Percentiles rank a stretch among this genome's conserved stretches.
Evolutionary conservation across 2,329 filamentous ascomycete species (phyloP).

Genomic region (Penicillium italicum): DNA sequence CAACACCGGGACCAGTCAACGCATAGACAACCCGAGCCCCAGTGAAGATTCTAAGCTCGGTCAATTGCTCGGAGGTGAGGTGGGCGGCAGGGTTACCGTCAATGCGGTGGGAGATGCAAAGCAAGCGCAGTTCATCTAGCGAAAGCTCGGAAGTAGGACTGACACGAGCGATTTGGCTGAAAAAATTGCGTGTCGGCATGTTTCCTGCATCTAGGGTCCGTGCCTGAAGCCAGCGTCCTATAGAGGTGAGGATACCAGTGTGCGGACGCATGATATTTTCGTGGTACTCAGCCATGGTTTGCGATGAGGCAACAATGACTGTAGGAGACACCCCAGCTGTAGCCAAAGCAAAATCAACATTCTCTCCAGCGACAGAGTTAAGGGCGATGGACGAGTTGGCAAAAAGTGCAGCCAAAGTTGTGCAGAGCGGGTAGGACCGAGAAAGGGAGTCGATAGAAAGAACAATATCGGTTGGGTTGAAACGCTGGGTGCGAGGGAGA

Average conservation of each 20-base stretch:
- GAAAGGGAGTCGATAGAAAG: slow-evolving; percentile 79
- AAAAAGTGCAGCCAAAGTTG: slow-evolving; percentile 79
- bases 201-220: slow-evolving; percentile 68
- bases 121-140: slow-evolving; percentile 69
- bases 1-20: slow-evolving; percentile 75
- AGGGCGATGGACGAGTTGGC: slow-evolving; percentile 81
- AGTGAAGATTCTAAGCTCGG: slow-evolving; percentile 77
- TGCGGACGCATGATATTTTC: slow-evolving; percentile 57
- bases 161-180: slow-evolving; percentile 47
- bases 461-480: slow-evolving; percentile 73
- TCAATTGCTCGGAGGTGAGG: slow-evolving; percentile 66
- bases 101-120: slow-evolving; percentile 73
- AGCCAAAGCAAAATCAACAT: slow-evolving; percentile 68
- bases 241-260: slow-evolving; percentile 60
- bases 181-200: slow-evolving; percentile 64
- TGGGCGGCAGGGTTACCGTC: slow-evolving; percentile 58
- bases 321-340: slow-evolving; percentile 75
- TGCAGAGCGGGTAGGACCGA: slow-evolving; percentile 71
- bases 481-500: slow-evolving; percentile 69
- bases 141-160: slow-evolving; percentile 41
- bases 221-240: slow-evolving; percentile 69
- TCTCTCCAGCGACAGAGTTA: slow-evolving; percentile 77
- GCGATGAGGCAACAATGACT: slow-evolving; percentile 72
- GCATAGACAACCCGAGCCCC: slow-evolving; percentile 80
- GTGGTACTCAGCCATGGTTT: slow-evolving; percentile 67